Evolutionary conservation across 805 yeast species (phyloP), one percentile per base, ranked within the genome.

Genomic region (Myxozyma lipomycoides): DNA sequence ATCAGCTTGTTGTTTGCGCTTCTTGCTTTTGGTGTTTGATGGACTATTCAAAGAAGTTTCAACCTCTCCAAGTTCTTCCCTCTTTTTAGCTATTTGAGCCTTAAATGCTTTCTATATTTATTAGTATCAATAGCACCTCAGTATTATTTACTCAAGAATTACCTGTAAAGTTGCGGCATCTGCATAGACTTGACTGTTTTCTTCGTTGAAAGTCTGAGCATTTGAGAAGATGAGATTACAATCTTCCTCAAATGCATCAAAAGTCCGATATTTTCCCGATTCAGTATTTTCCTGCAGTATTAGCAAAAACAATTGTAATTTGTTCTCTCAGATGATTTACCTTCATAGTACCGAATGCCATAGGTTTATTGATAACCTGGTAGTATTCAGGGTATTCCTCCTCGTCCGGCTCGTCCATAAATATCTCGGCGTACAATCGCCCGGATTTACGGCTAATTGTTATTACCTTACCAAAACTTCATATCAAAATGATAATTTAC

Each of bases 301-400:
- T 21, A 21, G 26, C 7, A 23, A 19, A 4, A 10, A 23, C 3
- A 10, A 18, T 40, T 17, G 22, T 15, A n/a, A 32, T 21, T 22
- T 40, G 45, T 22, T 15, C 30, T 18, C 17, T 28, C 15, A 30
- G 18, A 28, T 15, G 18, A 18, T 53, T 9, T 25, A 55, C 59
- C 37, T 39, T 47, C 9, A 91, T 78, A 28, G 78, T 73, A 45
- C 74, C 75, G 61, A 91, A 77, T 1, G 95, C 78, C 66, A 87
- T 84, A 12, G 96, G 95, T 47, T 76, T 72, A 56, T 79, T 76
- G 40, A 91, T 82, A 4, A 85, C 71, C 56, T 78, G 76, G 68
- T 83, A 83, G 70, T 90, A 90, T 61, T 86, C 95, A 1, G 96
- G 95, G 61, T 84, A 83, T 51, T 77, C 78, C 12, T 78, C 77